phyloP scores from a whole-genome alignment of 768 basidiomycete genomes.

The Astraeus odoratus region DNA sequence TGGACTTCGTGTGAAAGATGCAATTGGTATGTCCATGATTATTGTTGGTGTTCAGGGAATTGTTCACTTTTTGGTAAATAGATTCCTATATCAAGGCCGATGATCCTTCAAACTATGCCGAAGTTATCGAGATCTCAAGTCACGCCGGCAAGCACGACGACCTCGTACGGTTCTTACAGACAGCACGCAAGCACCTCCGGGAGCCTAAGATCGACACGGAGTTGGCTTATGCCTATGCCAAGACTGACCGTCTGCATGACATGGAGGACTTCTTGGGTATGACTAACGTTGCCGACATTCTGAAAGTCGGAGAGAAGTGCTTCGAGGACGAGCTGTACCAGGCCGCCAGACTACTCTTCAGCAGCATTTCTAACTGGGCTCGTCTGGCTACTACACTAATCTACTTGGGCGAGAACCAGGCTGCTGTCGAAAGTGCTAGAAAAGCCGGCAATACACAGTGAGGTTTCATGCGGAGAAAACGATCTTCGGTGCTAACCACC shows the following conservation, averaged over 20 bases:
- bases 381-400: conserved; percentile 96
- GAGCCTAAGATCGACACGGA: conserved; percentile 99
- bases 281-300: conserved; percentile 97
- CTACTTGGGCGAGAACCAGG: conserved; percentile 96
- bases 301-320: conserved; percentile 98
- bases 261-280: conserved; percentile 99
- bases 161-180: conserved; percentile 94
- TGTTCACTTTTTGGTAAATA: conserved; percentile 21
- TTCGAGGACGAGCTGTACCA: conserved; percentile 98
- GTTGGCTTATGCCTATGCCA: conserved; percentile 96
- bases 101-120: conserved; percentile 88
- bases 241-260: conserved; percentile 94
- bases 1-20: conserved; percentile 95
- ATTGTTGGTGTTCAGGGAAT: background rate
- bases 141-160: conserved; percentile 91
- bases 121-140: conserved; percentile 93
- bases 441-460: conserved; percentile 99
- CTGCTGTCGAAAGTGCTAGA: conserved; percentile 97
- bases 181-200: conserved; percentile 94
- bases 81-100: conserved; percentile 98
- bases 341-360: conserved; percentile 91
- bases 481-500: conserved; percentile 7
- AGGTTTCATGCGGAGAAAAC: conserved; percentile 21
- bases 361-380: conserved; percentile 98
- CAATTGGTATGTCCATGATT: conserved; percentile 63